These are phyloP conservation scores for Groenewaldozyma salmanticensis DNA, from an alignment of 805 yeast genomes.

Conservation along the genomic window DNA sequence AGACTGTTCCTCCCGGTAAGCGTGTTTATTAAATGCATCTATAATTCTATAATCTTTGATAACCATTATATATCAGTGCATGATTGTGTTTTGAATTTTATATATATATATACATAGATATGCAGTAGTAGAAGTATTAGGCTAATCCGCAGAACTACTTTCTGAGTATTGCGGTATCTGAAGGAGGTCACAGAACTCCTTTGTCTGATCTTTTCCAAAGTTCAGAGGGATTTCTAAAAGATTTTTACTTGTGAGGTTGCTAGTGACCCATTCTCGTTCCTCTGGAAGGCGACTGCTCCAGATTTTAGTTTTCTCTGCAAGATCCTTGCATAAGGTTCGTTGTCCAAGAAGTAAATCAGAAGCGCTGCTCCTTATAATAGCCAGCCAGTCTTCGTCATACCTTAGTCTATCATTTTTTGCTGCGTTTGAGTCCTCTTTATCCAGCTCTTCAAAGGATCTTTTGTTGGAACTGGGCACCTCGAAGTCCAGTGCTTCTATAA, in stretches of 20 bases:
- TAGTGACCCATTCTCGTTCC: slow-evolving; percentile 24
- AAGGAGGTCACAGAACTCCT: slow-evolving; percentile 19
- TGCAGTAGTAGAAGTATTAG: too few relatives aligned
- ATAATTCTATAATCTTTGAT: too few relatives aligned
- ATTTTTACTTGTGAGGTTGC: slow-evolving; percentile 18
- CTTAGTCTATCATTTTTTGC: slow-evolving; percentile 7
- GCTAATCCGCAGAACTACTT: too few relatives aligned
- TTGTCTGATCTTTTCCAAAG: slow-evolving; percentile 25
- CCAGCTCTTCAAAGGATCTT: slow-evolving; percentile 6
- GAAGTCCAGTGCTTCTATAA: slow-evolving; percentile 43
- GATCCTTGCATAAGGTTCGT: slow-evolving; percentile 1
- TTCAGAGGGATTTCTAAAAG: slow-evolving; percentile 23
- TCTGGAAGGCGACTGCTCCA: neutral
- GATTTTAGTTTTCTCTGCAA: slow-evolving; percentile 9
- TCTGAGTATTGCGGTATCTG: too few relatives aligned
- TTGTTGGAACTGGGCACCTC: slow-evolving; percentile 4
- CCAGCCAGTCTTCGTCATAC: slow-evolving; percentile 31
- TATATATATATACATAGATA: neutral
- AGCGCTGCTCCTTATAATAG: slow-evolving; percentile 23
- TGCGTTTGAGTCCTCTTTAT: slow-evolving; percentile 1
- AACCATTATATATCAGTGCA: too few relatives aligned
- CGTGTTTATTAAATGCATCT: slow-evolving; percentile 66
- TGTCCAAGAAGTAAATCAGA: slow-evolving; percentile 12
- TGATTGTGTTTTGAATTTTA: too few relatives aligned
- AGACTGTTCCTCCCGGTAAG: slow-evolving; percentile 92